phyloP scores from a whole-genome alignment of 2,329 filamentous ascomycete species.

The Seiridium cupressi region DNA sequence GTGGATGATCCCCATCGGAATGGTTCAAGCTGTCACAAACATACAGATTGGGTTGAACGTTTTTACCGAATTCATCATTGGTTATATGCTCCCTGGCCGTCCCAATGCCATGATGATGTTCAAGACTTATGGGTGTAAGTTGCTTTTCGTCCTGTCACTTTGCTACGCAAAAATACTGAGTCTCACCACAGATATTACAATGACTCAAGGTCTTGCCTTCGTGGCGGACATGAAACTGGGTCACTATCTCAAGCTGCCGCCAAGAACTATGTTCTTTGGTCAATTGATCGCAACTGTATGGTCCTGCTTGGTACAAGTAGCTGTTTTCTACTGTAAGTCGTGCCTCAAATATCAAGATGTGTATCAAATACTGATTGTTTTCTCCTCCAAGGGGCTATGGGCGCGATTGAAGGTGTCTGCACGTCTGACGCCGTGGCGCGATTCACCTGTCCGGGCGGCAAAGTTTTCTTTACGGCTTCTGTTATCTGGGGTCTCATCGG shows the following conservation, averaged over 20 bases:
- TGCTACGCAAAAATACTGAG: not conserved
- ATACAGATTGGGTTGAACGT: conserved; percentile 54
- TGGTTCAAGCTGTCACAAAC: conserved; percentile 61
- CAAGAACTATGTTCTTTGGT: conserved; percentile 4
- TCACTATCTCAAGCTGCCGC: conserved; percentile 8
- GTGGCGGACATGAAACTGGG: conserved; percentile 5
- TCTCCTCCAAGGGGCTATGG: conserved; percentile 24
- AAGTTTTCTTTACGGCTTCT: conserved; percentile 58
- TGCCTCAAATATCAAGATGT: no score
- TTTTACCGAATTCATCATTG: conserved; percentile 71
- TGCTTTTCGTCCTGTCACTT: no score
- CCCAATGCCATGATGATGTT: conserved; percentile 77
- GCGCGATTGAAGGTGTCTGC: conserved; percentile 53
- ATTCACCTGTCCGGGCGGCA: conserved; percentile 56
- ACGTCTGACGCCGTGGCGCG: conserved; percentile 42
- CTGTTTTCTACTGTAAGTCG: conserved; percentile 35
- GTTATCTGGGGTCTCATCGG: conserved; percentile 63
- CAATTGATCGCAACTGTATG: conserved; percentile 13
- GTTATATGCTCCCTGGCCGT: conserved; percentile 69
- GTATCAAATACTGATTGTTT: not conserved
- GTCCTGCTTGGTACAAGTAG: conserved; percentile 41
- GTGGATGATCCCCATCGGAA: conserved; percentile 60
- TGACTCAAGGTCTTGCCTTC: not conserved
- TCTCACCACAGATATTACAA: not conserved
- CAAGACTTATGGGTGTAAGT: conserved; percentile 52